A percentile compares a stretch with the other conserved stretches of the same genome.
phyloP scores from a whole-genome alignment of 1,284 basidiomycete species.

The Exobasidium rhododendri region DNA sequence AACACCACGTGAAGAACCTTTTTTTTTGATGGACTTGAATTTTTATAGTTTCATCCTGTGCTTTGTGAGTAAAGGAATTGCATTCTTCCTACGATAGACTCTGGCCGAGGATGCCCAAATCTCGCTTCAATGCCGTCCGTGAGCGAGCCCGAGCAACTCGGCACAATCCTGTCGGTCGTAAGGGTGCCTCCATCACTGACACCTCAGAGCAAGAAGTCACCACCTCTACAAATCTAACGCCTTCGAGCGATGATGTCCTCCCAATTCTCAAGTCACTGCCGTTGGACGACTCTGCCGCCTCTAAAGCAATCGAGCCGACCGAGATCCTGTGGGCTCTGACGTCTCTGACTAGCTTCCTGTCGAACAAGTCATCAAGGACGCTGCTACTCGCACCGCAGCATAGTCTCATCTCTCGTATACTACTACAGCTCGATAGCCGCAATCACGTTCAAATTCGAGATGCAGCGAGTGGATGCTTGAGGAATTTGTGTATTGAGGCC shows the following conservation, averaged over 20 bases:
- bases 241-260: constrained; percentile 25
- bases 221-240: constrained; percentile 1
- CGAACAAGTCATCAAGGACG: constrained; percentile 24
- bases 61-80: too few species aligned
- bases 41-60: too few species aligned
- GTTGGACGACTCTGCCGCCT: constrained; percentile 16
- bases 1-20: not conserved
- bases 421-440: constrained; percentile 30
- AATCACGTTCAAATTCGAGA: constrained; percentile 28
- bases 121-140: constrained; percentile 36
- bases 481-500: constrained; percentile 50
- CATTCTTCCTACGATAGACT: too few species aligned
- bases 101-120: constrained; percentile 32
- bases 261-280: constrained; percentile 42
- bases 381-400: constrained; percentile 32
- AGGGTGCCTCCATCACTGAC: constrained; percentile 21
- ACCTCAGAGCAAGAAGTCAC: constrained; percentile 18
- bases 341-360: constrained; percentile 39
- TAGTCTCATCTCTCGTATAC: constrained; percentile 35
- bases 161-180: constrained; percentile 34
- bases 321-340: constrained; percentile 51
- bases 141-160: constrained; percentile 31
- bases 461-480: constrained; percentile 50
- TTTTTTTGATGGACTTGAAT: too few species aligned
- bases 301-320: constrained; percentile 22